Evolutionary conservation across 192 early-diverging fungal species (phyloP).

Genomic region (Mortierella hygrophila): DNA sequence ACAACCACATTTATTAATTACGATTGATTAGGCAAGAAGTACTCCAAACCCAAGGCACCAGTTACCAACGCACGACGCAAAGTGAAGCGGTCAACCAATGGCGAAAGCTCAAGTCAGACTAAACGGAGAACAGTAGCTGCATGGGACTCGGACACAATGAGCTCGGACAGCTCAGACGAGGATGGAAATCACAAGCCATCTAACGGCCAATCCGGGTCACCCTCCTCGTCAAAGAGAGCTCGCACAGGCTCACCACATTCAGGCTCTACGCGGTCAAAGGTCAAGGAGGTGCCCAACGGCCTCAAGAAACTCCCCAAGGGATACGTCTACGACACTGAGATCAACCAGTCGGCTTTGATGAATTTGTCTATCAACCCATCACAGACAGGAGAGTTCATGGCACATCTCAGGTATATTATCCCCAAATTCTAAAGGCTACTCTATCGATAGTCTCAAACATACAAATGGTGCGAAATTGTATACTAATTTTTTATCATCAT

Average conservation of each 20-base stretch:
- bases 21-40: neutral
- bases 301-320: conserved; percentile 37
- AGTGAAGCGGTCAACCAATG: conserved; percentile 1
- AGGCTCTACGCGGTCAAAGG: neutral
- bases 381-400: conserved; percentile 34
- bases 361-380: conserved; percentile 26
- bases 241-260: conserved; percentile 35
- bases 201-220: neutral
- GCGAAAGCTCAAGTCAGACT: conserved; percentile 1
- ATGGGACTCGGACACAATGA: conserved; percentile 42
- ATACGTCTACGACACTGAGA: conserved; percentile 38
- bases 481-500: neutral
- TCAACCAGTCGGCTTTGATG: conserved; percentile 31
- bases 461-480: neutral
- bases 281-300: conserved; percentile 25
- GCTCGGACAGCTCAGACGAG: conserved; percentile 40
- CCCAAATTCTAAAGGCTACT: no score
- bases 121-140: conserved; percentile 13
- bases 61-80: conserved; percentile 31
- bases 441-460: neutral
- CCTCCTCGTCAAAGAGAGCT: conserved; percentile 23
- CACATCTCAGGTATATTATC: conserved; percentile 20
- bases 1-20: neutral
- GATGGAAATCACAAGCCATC: neutral
- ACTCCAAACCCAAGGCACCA: conserved; percentile 2